Evolutionary conservation across 495 filamentous ascomycete species (phyloP), one percentile per base, ranked within the genome.

Genomic region (Hapsidospora chrysogenum): DNA sequence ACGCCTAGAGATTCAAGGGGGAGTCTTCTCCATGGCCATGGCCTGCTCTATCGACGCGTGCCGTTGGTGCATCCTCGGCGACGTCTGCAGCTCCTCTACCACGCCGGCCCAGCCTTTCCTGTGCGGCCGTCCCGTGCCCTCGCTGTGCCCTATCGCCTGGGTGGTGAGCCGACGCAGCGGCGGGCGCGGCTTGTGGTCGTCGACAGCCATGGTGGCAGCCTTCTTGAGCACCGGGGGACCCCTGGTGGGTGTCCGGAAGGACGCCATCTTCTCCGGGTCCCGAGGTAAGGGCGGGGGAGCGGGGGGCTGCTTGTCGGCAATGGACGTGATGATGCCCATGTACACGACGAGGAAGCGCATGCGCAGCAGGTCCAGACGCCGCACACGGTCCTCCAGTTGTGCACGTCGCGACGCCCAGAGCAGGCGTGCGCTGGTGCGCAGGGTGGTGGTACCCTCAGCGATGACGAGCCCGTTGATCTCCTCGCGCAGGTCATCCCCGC

Each of bases 311-410:
- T 51, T 50, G 31, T 54, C 52, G 30, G 49, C 40, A 30, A 55
- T 54, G 34, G 46, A 47, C 31, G 53, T 50, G 37, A 71, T 53
- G 41, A 70, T 48, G 36, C 68, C 52, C 65, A 70, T 53, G 47
- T 72, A 60, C 43, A 70, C 52, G 10, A 68, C 61, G 9, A 72
- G 43, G 41, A 66, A 73, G 19, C 73, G 70, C 51, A 67, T 76
- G 41, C 65, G 59, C 26, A 69, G 56, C 41, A 66, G 53, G 40
- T 81, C 75, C 47, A 79, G 56, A 4, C 62, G 67, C 15, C 65
- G 72, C 39, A 67, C 60, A 37, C 58, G 54, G 20, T 66, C 58
- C 51, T 68, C 61, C 23, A 72, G 45, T 27, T 53, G 49, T 29
- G 29, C 39, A 19, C 58, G 56, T 34, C 60, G 57, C 29, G 39